Conservation (phyloP, 768 basidiomycete species). For the Collybia sp. region DNA sequence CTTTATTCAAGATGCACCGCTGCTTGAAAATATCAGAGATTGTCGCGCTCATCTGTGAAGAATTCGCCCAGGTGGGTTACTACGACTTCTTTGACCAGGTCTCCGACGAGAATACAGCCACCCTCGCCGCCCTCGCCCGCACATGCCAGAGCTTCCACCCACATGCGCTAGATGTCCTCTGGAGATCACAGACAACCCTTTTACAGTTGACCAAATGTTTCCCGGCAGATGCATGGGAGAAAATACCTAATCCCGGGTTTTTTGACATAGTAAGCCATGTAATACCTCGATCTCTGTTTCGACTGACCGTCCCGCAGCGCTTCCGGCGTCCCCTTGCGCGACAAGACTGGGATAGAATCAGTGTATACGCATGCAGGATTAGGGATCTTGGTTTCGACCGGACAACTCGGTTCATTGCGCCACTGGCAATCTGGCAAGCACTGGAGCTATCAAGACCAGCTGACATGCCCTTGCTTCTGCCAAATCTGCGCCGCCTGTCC, state of each 20-base stretch:
- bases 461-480: no score
- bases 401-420: neutral
- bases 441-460: neutral
- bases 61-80: neutral
- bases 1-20: no score
- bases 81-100: neutral
- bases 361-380: neutral
- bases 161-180: slow-evolving; percentile 1
- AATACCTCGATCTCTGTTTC: neutral
- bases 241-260: no score
- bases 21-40: slow-evolving; percentile 3
- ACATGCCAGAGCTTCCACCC: slow-evolving; percentile 1
- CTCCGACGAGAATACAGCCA: no score
- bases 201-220: slow-evolving; percentile 2
- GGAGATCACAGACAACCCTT: neutral
- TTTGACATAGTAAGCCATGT: no score
- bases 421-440: no score
- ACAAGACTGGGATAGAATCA: neutral
- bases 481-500: no score
- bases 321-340: no score
- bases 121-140: no score
- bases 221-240: neutral
- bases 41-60: neutral
- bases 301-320: no score
- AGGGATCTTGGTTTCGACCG: no score